Conservation (phyloP, 768 basidiomycete species). For the Cystofilobasidium macerans region DNA sequence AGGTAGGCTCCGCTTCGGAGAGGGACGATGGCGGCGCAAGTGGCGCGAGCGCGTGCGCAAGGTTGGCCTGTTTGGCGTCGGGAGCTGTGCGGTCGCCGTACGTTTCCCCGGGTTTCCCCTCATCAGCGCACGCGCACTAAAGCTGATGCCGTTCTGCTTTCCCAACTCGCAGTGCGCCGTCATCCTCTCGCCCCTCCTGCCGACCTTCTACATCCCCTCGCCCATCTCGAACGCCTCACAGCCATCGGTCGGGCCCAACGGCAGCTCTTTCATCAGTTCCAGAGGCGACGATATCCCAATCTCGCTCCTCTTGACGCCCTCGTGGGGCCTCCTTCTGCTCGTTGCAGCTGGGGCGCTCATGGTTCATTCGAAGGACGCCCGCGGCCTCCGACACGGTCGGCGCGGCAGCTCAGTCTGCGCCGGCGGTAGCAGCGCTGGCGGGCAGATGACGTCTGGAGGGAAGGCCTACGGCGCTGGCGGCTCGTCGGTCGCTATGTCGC, state of each 20-base stretch:
- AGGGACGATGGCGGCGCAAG: neutral
- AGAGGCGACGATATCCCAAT: neutral
- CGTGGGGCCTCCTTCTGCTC: neutral
- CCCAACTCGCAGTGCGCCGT: neutral
- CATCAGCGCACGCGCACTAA: neutral
- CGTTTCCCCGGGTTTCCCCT: neutral
- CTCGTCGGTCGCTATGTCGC: too few relatives aligned
- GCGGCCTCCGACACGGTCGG: neutral
- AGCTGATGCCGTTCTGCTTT: too few relatives aligned
- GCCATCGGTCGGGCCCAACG: too few relatives aligned
- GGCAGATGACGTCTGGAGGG: too few relatives aligned
- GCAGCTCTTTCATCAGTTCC: neutral
- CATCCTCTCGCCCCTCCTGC: neutral
- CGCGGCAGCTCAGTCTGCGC: neutral
- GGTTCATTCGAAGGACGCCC: neutral
- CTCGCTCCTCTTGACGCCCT: neutral
- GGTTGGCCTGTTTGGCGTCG: neutral
- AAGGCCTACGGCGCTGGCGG: too few relatives aligned
- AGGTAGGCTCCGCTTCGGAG: neutral
- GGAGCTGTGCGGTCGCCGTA: neutral
- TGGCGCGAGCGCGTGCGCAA: neutral
- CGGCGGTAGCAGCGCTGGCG: neutral
- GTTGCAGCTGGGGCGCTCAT: neutral
- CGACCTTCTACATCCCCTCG: neutral
- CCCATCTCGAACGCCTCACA: neutral